Conservation (phyloP, 1,284 basidiomycete genomes). For the Lentinus polychrous region DNA sequence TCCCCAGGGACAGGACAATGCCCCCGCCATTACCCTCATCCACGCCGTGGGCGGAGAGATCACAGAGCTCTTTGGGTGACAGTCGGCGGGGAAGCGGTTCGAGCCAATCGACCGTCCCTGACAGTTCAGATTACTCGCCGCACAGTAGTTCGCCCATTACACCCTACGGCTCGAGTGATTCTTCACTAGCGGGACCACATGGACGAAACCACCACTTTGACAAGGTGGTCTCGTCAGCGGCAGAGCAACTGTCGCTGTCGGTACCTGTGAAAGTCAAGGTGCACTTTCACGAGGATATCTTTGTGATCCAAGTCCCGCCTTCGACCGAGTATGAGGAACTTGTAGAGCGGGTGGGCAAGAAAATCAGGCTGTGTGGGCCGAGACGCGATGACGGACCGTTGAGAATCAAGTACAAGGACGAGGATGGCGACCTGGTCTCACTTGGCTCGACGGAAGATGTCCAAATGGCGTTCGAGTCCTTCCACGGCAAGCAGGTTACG, state of each 20-base stretch:
- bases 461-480: conserved; percentile 82
- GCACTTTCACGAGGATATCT: conserved; percentile 84
- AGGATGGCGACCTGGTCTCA: conserved; percentile 85
- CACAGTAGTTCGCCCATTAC: conserved; percentile 77
- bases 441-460: conserved; percentile 86
- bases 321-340: conserved; percentile 75
- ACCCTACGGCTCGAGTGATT: conserved; percentile 80
- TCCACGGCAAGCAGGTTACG: conserved; percentile 66
- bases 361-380: conserved; percentile 84
- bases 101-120: conserved; percentile 63
- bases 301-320: conserved; percentile 84
- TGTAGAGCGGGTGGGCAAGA: conserved; percentile 85
- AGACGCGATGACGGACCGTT: conserved; percentile 68
- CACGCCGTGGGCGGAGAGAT: conserved; percentile 45
- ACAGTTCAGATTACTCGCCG: conserved; percentile 74
- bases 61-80: conserved; percentile 44
- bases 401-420: conserved; percentile 84
- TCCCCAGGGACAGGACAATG: conserved; percentile 39
- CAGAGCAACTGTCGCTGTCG: conserved; percentile 21
- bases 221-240: conserved; percentile 23
- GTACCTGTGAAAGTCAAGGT: conserved; percentile 80
- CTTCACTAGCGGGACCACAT: conserved; percentile 49
- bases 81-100: conserved; percentile 73
- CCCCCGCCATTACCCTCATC: conserved; percentile 53
- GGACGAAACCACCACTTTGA: conserved; percentile 51